Evolutionary conservation across 2,329 filamentous ascomycete genomes (phyloP), one percentile per base, ranked within the genome.

Genomic region (Truncatella angustata): DNA sequence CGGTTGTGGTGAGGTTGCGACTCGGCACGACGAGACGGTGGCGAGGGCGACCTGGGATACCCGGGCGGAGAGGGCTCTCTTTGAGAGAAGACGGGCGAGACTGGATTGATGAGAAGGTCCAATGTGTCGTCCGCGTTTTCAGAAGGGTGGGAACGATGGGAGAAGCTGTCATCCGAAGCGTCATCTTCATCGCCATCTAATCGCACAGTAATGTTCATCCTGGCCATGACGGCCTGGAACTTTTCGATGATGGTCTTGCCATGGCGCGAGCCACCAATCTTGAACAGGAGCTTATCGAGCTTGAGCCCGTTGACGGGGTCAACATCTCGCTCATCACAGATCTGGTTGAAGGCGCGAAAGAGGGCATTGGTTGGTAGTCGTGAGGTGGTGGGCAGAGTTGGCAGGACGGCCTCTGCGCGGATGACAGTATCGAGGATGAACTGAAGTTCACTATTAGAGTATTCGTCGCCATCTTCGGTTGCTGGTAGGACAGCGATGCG

Each of bases 241-340:
- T 87, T 88, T 53, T 87, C 82, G 56, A 83, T 77, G 24, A 95
- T 74, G 4, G 78, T 78, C 30, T 71, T 72, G 43, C 79, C 70
- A 43, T 80, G 79, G 52, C 78, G 77, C 61, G 83, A 79, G 54
- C 84, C 85, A 49, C 89, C 88, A 65, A 96, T 84, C 62, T 86
- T 86, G 66, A 94, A 90, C 51, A 96, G 72, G 61, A 95, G 85
- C 56, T 87, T 83, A 58, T 91, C 85, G 63, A 91, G 86, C 59
- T 88, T 83, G 60, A 85, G 84, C 62, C 92, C 89, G 59, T 87
- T 78, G 61, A 89, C 85, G n/a, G 84, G 79, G 54, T 90, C 80
- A 57, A 90, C 74, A 50, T 84, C 87, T 73, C 88, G 76, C 58
- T 84, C 76, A 4, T 81, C 82, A n/a, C 96, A 80, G 37, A 92